Evolutionary conservation across 768 basidiomycete species (phyloP), one percentile per base, ranked within the genome.

Genomic region (Trametes sanguinea): DNA sequence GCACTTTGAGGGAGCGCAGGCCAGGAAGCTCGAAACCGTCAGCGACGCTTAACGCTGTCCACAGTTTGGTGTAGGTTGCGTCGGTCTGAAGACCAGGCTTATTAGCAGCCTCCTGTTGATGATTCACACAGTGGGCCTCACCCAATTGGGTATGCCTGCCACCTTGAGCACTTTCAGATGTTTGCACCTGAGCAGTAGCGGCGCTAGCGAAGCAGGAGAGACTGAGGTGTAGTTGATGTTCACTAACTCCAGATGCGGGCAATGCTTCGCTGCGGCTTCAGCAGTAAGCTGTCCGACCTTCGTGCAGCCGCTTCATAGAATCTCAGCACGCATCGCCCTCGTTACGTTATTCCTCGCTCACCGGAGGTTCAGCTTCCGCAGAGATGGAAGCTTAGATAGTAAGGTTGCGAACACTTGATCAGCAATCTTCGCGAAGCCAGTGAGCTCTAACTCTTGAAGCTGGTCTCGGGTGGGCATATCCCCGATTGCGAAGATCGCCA

Each of bases 151-250:
- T 56, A 89, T 80, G 5, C 84, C 85, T 3, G 88, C 85, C 4
- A 86, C 71, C 68, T 90, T 90, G 44, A 90, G 69, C 0, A 83
- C 80, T 65, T 84, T 77, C 16, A 90, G 63, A 8, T 75, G 66
- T 22, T 67, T 65, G 60, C 81, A 79, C 50, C 68, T 72, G 4
- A 73, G 67, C 0, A 86, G 69, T 16, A 87, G 65, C 8, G 77
- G 73, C 1, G 77, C 74, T 7, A 90, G 68, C 14, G 83, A 80
- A 1, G 65, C 59, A 0, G 87, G 83, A 1, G 82, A 72, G 4
- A 80, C 79, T 3, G 82, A 76, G 2, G 89, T 90, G 61, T 85
- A 84, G 66, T 80, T 88, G 39, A 89, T 69, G 65, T 90, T 89
- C 50, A 87, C 67, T 0, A 74, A 70, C 11, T 68, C 75, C 37